Conservation (phyloP, 1,284 basidiomycete genomes). For the Rhodofomes roseus region DNA sequence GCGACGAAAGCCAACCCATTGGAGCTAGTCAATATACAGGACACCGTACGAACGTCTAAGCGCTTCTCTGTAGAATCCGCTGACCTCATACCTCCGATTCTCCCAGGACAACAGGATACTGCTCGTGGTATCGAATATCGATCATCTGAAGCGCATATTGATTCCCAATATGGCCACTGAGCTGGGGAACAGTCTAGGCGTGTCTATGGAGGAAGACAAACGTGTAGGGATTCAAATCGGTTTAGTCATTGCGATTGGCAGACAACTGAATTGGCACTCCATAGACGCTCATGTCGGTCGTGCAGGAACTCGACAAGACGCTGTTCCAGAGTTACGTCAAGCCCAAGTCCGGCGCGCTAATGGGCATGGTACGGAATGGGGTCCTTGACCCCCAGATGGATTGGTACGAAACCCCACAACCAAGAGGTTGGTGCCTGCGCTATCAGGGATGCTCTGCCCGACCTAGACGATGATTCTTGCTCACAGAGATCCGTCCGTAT, state of each 20-base stretch:
- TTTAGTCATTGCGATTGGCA: not conserved
- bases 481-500: constrained; percentile 87
- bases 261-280: not conserved
- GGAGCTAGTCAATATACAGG: constrained; percentile 55
- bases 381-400: constrained; percentile 81
- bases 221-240: constrained; percentile 37
- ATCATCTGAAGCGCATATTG: constrained; percentile 65
- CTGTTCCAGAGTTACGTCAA: constrained; percentile 87
- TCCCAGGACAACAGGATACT: constrained; percentile 84
- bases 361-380: constrained; percentile 70
- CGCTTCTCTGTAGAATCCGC: not conserved
- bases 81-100: not conserved
- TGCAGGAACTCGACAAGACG: constrained; percentile 81
- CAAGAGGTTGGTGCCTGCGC: constrained; percentile 57
- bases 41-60: constrained; percentile 45
- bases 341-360: constrained; percentile 70
- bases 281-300: constrained; percentile 74
- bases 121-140: constrained; percentile 88
- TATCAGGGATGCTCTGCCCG: not conserved
- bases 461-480: not conserved
- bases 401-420: constrained; percentile 89
- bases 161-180: constrained; percentile 82
- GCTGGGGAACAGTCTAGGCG: constrained; percentile 75
- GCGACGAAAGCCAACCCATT: constrained; percentile 41
- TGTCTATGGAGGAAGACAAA: constrained; percentile 75